A percentile compares a stretch with the other conserved stretches of the same genome.
Evolutionary conservation across 257 asterid species (phyloP).

Genomic region (Solanum okadae): DNA sequence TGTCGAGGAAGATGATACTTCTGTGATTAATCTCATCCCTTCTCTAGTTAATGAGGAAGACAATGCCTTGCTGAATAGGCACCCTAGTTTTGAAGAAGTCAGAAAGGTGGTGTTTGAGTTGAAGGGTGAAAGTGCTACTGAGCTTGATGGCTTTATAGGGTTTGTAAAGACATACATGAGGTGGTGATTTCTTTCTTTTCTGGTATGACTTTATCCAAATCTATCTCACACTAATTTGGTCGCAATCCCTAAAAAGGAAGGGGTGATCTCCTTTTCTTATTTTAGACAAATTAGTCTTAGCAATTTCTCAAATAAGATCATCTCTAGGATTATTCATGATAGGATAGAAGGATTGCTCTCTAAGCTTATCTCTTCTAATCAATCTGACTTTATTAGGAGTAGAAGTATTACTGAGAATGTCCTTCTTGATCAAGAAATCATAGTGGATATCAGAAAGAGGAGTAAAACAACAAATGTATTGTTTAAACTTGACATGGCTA

Average conservation of each 20-base stretch:
- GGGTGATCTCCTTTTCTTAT: background rate
- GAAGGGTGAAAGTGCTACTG: background rate
- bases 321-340: background rate
- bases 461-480: background rate
- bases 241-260: no score
- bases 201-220: background rate
- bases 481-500: background rate
- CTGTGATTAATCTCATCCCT: background rate
- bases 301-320: background rate
- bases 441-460: background rate
- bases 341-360: background rate
- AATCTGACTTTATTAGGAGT: background rate
- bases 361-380: background rate
- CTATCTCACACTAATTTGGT: background rate
- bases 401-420: background rate
- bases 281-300: background rate
- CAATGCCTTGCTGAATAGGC: background rate
- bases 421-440: background rate
- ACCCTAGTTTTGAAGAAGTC: background rate
- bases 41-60: background rate
- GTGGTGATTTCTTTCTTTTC: background rate
- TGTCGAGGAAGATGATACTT: background rate
- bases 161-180: background rate
- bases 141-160: background rate
- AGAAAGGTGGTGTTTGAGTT: background rate